Evolutionary conservation across 1,139 yeast genomes (phyloP).

Genomic region (Pichia sp.): DNA sequence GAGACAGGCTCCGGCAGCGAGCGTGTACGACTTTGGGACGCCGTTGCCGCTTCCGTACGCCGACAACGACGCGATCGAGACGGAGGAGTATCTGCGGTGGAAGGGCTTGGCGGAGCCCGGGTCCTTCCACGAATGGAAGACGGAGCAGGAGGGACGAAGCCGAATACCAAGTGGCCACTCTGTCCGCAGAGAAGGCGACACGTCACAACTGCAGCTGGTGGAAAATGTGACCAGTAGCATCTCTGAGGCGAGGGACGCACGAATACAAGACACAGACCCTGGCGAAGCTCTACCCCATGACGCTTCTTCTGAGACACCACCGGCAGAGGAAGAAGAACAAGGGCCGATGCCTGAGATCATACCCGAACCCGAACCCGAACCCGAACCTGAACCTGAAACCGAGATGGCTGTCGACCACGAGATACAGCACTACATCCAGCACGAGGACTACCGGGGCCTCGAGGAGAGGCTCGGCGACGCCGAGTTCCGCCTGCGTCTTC

Average conservation of each 20-base stretch:
- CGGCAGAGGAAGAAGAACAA: not conserved
- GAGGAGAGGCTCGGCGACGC: conserved; percentile 3
- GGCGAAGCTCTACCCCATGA: not conserved
- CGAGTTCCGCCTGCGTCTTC: conserved; percentile 9
- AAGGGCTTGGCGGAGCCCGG: not conserved
- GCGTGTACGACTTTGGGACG: conserved; percentile 9
- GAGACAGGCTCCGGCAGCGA: not conserved
- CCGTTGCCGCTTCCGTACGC: conserved; percentile 12
- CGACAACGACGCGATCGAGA: not conserved
- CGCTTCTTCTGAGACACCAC: too few species aligned
- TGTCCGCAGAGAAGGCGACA: not conserved
- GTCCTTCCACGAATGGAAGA: not conserved
- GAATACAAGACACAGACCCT: not conserved
- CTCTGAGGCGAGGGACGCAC: not conserved
- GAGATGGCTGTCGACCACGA: not conserved
- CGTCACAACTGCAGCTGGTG: not conserved
- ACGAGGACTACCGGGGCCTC: not conserved
- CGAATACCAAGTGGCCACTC: not conserved
- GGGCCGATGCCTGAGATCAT: not conserved
- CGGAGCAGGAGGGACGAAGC: not conserved
- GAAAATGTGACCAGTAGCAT: not conserved
- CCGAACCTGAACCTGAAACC: not conserved
- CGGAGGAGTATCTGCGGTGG: not conserved
- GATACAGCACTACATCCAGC: not conserved
- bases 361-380: too few species aligned